A percentile compares a stretch with the other conserved stretches of the same genome.
Evolutionary conservation across 805 yeast genomes (phyloP).

Genomic region (Candida railenensis): DNA sequence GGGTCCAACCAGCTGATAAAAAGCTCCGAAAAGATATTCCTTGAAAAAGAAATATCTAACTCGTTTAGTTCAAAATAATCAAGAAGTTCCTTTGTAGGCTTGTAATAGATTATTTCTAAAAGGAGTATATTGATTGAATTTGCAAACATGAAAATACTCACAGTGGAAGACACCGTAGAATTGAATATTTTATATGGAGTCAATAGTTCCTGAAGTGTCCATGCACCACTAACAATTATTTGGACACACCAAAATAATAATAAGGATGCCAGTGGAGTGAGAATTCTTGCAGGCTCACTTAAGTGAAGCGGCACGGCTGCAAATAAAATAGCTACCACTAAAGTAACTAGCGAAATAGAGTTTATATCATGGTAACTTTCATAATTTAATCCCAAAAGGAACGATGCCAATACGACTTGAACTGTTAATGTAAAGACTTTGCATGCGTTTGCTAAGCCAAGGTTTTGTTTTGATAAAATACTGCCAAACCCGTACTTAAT

Average conservation of each 20-base stretch:
- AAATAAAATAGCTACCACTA: background rate
- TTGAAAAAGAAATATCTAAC: slow-evolving; percentile 8
- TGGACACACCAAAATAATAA: slow-evolving; percentile 37
- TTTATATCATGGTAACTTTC: too few species aligned
- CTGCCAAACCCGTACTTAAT: slow-evolving; percentile 21
- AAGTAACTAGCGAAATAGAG: background rate
- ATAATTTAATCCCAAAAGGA: background rate
- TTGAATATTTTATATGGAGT: slow-evolving; percentile 17
- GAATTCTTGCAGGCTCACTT: slow-evolving; percentile 41
- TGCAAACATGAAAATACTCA: slow-evolving; percentile 14
- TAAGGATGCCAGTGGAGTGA: slow-evolving; percentile 37
- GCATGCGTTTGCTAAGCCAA: slow-evolving; percentile 16
- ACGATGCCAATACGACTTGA: slow-evolving; percentile 10
- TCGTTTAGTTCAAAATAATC: slow-evolving; percentile 16
- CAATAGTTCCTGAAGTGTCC: slow-evolving; percentile 18
- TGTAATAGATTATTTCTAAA: slow-evolving; percentile 16
- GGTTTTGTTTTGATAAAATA: slow-evolving; percentile 13
- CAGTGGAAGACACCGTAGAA: slow-evolving; percentile 3
- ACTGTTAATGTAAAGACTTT: slow-evolving; percentile 16
- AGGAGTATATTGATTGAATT: slow-evolving; percentile 16
- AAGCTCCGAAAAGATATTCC: slow-evolving; percentile 12
- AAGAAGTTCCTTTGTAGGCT: slow-evolving; percentile 18
- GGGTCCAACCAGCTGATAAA: slow-evolving; percentile 16
- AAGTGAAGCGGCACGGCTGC: slow-evolving; percentile 26
- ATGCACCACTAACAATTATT: slow-evolving; percentile 5